These are phyloP conservation scores for Ophiostoma sp. DNA, from an alignment of 2,329 filamentous ascomycete genomes.

Conservation along the genomic window DNA sequence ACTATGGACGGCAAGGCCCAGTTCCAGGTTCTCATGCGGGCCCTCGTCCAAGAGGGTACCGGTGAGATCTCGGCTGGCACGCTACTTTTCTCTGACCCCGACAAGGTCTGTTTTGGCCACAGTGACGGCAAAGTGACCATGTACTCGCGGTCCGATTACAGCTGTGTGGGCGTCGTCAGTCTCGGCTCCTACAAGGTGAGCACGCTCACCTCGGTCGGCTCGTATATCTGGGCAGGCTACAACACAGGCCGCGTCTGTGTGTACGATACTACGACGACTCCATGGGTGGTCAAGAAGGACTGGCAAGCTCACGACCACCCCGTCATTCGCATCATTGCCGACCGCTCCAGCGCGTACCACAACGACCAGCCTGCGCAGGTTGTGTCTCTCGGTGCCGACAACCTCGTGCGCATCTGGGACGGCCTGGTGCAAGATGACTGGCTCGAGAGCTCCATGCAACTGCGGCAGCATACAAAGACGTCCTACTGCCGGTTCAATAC, in stretches of 20 bases:
- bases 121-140: constrained; percentile 89
- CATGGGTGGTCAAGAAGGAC: constrained; percentile 88
- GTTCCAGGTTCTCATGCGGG: constrained; percentile 69
- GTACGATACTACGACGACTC: constrained; percentile 75
- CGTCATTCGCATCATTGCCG: constrained; percentile 69
- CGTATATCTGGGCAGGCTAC: constrained; percentile 85
- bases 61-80: constrained; percentile 86
- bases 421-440: constrained; percentile 89
- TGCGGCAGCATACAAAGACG: constrained; percentile 58
- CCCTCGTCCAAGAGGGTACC: constrained; percentile 64
- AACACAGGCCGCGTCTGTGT: constrained; percentile 92
- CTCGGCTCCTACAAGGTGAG: constrained; percentile 96
- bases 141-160: constrained; percentile 73
- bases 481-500: constrained; percentile 77
- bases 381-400: constrained; percentile 80
- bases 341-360: constrained; percentile 77
- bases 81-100: constrained; percentile 65
- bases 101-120: constrained; percentile 84
- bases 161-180: constrained; percentile 73
- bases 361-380: constrained; percentile 78
- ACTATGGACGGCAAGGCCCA: constrained; percentile 60
- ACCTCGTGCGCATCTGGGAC: constrained; percentile 81
- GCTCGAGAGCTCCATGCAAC: constrained; percentile 86
- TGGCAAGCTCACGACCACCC: constrained; percentile 88
- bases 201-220: constrained; percentile 71